These are phyloP conservation scores for Syncephalastrum racemosum DNA, from an alignment of 371 early-diverging fungal species.

Conservation along the genomic window DNA sequence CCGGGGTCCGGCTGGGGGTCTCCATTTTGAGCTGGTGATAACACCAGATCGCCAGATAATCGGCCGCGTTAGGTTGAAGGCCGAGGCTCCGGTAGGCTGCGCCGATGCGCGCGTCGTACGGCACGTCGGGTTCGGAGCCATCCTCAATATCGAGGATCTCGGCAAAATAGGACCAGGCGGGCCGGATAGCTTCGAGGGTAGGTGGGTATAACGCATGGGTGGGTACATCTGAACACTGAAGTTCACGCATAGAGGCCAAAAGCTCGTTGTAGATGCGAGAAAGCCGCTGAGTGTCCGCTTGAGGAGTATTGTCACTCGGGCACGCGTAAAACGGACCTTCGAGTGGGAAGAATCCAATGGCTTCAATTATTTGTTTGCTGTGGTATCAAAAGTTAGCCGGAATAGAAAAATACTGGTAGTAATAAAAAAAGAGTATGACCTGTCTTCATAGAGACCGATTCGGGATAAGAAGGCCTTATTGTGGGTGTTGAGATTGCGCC, in stretches of 20 bases:
- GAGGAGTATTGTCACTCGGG: too few relatives aligned
- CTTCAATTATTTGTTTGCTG: constrained; percentile 38
- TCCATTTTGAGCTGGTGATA: constrained; percentile 44
- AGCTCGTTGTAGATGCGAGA: constrained; percentile 27
- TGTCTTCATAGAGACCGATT: constrained; percentile 36
- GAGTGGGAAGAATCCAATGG: constrained; percentile 39
- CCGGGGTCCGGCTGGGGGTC: constrained; percentile 15
- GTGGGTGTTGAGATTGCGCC: constrained; percentile 33
- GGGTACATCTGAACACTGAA: constrained; percentile 18
- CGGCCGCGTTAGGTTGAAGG: constrained; percentile 44
- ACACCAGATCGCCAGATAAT: constrained; percentile 48
- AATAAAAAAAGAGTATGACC: constrained; percentile 24
- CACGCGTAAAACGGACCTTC: constrained; percentile 10
- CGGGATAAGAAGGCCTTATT: constrained; percentile 28
- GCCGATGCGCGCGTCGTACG: constrained; percentile 19
- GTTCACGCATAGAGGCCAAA: constrained; percentile 14
- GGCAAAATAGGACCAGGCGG: not conserved
- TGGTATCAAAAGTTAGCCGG: not conserved
- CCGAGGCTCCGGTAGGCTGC: constrained; percentile 43
- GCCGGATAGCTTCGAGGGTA: constrained; percentile 1
- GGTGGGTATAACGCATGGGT: constrained; percentile 15
- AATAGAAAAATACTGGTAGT: not conserved
- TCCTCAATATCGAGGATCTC: constrained; percentile 4
- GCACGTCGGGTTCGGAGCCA: constrained; percentile 9
- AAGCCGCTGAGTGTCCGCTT: constrained; percentile 9